phyloP scores from a whole-genome alignment of 805 yeast species.

The Dipodascopsis tothii region DNA sequence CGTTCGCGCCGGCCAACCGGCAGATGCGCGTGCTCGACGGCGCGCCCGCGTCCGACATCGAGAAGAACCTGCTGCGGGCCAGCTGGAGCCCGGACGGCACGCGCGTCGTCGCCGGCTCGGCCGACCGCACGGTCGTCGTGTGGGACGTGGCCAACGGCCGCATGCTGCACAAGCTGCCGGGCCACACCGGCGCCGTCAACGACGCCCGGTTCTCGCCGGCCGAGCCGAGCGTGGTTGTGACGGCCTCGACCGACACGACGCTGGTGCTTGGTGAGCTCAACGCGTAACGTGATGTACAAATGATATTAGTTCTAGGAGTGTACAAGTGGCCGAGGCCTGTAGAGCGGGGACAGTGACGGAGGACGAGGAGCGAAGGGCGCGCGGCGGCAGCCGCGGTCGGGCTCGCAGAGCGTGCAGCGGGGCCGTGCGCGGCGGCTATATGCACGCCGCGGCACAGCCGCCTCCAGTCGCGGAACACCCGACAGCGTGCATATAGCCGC shows the following conservation, averaged over 20 bases:
- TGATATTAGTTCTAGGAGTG: neutral
- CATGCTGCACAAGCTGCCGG: conserved; percentile 43
- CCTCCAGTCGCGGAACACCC: too few species aligned
- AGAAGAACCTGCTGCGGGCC: conserved; percentile 46
- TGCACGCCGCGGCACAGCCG: too few species aligned
- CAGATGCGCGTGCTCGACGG: conserved; percentile 45
- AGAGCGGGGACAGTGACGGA: too few species aligned
- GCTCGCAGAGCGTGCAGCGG: too few species aligned
- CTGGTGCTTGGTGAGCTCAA: conserved; percentile 25
- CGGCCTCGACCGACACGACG: conserved; percentile 22
- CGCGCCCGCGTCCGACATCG: conserved; percentile 41
- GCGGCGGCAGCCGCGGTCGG: too few species aligned
- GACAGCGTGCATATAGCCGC: too few species aligned
- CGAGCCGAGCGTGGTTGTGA: conserved; percentile 29
- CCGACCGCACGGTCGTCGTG: conserved; percentile 47
- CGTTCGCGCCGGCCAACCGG: conserved; percentile 30
- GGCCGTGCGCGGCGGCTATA: too few species aligned
- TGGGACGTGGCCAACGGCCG: conserved; percentile 55
- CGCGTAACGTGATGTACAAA: too few species aligned
- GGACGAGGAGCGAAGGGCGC: too few species aligned
- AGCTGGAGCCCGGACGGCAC: conserved; percentile 37
- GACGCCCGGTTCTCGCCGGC: conserved; percentile 52
- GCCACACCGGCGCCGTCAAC: conserved; percentile 56
- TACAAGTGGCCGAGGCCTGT: too few species aligned
- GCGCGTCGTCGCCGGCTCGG: conserved; percentile 50